phyloP scores from a whole-genome alignment of 2,329 filamentous ascomycete species.

The Ophioceras dolichostomum region DNA sequence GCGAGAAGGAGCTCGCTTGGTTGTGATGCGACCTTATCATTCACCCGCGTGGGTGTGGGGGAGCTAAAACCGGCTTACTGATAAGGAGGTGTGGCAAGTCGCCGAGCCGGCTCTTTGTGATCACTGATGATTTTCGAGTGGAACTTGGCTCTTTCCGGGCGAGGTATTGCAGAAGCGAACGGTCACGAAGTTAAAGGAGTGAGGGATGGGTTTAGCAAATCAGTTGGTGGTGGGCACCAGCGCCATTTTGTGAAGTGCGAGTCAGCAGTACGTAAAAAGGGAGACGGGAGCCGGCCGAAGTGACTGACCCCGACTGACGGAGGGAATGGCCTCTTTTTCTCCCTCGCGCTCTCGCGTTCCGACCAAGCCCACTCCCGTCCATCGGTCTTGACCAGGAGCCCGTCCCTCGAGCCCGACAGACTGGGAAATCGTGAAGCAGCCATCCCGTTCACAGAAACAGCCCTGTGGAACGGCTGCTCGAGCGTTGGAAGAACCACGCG shows the following conservation, averaged over 20 bases:
- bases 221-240: not conserved
- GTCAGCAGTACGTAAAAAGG: slow-evolving; percentile 1
- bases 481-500: too few relatives aligned
- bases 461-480: too few relatives aligned
- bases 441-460: too few relatives aligned
- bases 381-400: not conserved
- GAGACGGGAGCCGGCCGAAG: not conserved
- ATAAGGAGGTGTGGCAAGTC: not conserved
- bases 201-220: not conserved
- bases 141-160: not conserved
- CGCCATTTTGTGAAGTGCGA: slow-evolving; percentile 1
- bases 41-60: not conserved
- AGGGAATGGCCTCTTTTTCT: not conserved
- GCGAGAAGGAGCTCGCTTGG: too few relatives aligned
- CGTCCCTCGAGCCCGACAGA: too few relatives aligned
- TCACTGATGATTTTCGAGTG: not conserved
- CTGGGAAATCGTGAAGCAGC: too few relatives aligned
- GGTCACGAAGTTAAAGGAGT: not conserved
- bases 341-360: not conserved
- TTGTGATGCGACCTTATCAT: too few relatives aligned
- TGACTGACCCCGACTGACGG: not conserved
- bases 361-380: not conserved
- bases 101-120: not conserved
- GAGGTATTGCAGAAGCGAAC: not conserved
- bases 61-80: not conserved